Evolutionary conservation across 140 eudicot genomes (phyloP).

Genomic region (Erigeron philadelphicus): DNA sequence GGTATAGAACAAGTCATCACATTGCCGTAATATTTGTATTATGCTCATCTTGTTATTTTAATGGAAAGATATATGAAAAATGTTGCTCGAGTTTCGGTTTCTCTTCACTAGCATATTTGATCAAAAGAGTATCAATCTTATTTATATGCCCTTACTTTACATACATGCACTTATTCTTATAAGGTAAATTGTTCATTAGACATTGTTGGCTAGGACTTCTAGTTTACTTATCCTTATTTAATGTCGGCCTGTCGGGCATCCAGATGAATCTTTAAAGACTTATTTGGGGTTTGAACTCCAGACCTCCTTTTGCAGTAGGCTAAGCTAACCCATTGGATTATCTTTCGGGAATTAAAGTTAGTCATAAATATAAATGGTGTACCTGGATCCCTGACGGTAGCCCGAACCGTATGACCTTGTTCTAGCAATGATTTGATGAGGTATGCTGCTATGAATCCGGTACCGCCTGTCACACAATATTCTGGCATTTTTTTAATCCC

Average conservation of each 20-base stretch:
- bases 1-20: neutral
- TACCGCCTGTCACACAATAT: constrained; percentile 93
- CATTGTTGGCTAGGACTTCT: too few species aligned
- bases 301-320: too few species aligned
- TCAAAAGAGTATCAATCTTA: neutral
- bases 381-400: constrained; percentile 96
- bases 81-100: neutral
- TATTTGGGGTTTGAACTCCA: too few species aligned
- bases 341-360: neutral
- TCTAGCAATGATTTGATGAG: constrained; percentile 60
- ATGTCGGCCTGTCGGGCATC: too few species aligned
- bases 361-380: neutral
- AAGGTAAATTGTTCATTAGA: too few species aligned
- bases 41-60: neutral
- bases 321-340: too few species aligned
- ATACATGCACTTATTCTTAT: neutral
- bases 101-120: constrained; percentile 3
- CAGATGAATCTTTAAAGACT: too few species aligned
- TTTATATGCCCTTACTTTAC: too few species aligned
- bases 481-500: constrained; percentile 45
- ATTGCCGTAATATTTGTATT: neutral
- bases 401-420: constrained; percentile 59
- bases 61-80: neutral
- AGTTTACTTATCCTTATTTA: too few species aligned
- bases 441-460: constrained; percentile 87